Conservation (phyloP, 345 rosid species). For the Schrenkiella parvula region DNA sequence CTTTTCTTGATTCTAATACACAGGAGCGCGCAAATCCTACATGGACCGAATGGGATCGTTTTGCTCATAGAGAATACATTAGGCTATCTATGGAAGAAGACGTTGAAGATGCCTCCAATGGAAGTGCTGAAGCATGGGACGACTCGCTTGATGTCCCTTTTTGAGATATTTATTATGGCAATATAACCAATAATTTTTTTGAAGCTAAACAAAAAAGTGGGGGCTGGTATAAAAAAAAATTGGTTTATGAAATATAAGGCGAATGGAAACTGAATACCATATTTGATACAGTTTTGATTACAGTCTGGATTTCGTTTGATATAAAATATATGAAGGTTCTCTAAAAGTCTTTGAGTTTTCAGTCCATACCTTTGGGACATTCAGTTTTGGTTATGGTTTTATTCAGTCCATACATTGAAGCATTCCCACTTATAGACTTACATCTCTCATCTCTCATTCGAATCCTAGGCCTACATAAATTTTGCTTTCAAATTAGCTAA, state of each 20-base stretch:
- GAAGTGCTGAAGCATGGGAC: slow-evolving; percentile 98
- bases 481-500: too few relatives aligned
- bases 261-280: background rate
- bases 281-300: slow-evolving; percentile 3
- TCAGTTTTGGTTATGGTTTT: too few relatives aligned
- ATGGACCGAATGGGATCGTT: slow-evolving; percentile 97
- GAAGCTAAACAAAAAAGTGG: background rate
- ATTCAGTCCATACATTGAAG: too few relatives aligned
- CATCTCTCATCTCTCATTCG: too few relatives aligned
- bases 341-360: background rate
- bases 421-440: too few relatives aligned
- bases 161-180: slow-evolving; percentile 42
- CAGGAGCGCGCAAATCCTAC: slow-evolving; percentile 97
- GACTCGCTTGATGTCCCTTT: slow-evolving; percentile 98
- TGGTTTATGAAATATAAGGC: background rate
- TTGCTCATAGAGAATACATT: slow-evolving; percentile 96
- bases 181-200: background rate
- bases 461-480: too few relatives aligned
- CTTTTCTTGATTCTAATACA: background rate
- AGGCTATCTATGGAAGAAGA: slow-evolving; percentile 99
- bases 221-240: background rate
- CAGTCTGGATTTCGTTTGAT: background rate
- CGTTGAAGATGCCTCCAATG: slow-evolving; percentile 95
- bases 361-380: too few relatives aligned
- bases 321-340: background rate